These are phyloP conservation scores for Vinca minor DNA, from an alignment of 257 asterid genomes.

Conservation along the genomic window DNA sequence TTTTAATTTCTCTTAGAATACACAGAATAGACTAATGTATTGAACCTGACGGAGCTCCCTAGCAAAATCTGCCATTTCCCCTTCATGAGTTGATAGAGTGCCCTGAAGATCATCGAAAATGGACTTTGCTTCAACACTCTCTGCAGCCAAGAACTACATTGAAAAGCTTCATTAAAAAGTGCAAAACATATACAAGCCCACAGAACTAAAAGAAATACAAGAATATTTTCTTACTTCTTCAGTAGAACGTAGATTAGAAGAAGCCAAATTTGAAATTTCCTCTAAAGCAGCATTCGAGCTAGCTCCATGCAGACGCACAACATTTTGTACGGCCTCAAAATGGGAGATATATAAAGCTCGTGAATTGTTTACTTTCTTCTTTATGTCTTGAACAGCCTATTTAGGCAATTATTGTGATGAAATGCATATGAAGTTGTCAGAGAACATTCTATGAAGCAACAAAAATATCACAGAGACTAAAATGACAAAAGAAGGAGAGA, in stretches of 20 bases:
- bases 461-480: not conserved
- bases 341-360: constrained; percentile 56
- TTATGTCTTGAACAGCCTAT: constrained; percentile 52
- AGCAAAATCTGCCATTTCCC: constrained; percentile 59
- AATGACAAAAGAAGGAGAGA: not conserved
- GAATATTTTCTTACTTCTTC: constrained; percentile 44
- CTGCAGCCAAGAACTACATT: constrained; percentile 52
- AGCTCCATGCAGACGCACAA: constrained; percentile 64
- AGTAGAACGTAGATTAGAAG: constrained; percentile 39
- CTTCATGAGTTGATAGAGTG: constrained; percentile 48
- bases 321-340: constrained; percentile 71
- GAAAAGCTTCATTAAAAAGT: constrained; percentile 7
- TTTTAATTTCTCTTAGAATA: not conserved
- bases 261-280: constrained; percentile 49
- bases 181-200: constrained; percentile 11
- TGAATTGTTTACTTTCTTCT: constrained; percentile 47
- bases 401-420: constrained; percentile 6
- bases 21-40: not conserved
- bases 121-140: constrained; percentile 42
- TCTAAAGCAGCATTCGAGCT: constrained; percentile 56
- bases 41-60: constrained; percentile 81
- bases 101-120: constrained; percentile 57
- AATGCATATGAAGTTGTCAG: not conserved
- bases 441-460: not conserved
- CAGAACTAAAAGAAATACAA: constrained; percentile 1